Evolutionary conservation across 129 eudicot species (phyloP).

Genomic region (Ambrosia trifida): DNA sequence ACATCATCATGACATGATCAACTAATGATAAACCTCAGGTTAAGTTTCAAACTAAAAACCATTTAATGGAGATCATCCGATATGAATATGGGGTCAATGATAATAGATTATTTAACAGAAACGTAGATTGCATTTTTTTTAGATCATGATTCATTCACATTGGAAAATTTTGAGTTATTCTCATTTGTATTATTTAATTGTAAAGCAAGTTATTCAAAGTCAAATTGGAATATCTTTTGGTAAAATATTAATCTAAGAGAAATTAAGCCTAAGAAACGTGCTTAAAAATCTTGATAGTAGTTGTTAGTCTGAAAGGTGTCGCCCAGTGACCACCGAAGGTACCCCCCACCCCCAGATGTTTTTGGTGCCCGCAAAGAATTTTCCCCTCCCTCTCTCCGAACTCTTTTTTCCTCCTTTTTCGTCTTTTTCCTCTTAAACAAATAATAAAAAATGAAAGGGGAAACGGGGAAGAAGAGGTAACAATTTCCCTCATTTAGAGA

Average conservation of each 20-base stretch:
- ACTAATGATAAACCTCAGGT: not conserved
- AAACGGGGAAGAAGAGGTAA: too few relatives aligned
- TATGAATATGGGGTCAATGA: too few relatives aligned
- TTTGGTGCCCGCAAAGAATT: too few relatives aligned
- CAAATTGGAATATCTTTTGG: not conserved
- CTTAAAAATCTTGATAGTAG: not conserved
- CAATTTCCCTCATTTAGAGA: too few relatives aligned
- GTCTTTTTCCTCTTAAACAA: too few relatives aligned
- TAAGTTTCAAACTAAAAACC: not conserved
- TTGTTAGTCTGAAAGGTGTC: too few relatives aligned
- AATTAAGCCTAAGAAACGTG: not conserved
- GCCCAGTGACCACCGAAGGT: too few relatives aligned
- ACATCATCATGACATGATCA: not conserved
- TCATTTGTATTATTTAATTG: not conserved
- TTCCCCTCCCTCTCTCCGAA: too few relatives aligned
- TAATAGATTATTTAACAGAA: not conserved
- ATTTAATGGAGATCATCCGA: too few relatives aligned
- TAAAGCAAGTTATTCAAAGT: not conserved
- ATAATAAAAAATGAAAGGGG: too few relatives aligned
- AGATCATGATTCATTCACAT: not conserved
- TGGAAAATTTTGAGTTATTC: not conserved
- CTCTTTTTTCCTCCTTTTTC: too few relatives aligned
- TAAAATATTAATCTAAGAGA: not conserved
- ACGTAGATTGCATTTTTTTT: conserved; percentile 1
- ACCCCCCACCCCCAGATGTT: too few relatives aligned